These are phyloP conservation scores for Boletus calvinii DNA, from an alignment of 1,284 basidiomycete species.

Conservation along the genomic window DNA sequence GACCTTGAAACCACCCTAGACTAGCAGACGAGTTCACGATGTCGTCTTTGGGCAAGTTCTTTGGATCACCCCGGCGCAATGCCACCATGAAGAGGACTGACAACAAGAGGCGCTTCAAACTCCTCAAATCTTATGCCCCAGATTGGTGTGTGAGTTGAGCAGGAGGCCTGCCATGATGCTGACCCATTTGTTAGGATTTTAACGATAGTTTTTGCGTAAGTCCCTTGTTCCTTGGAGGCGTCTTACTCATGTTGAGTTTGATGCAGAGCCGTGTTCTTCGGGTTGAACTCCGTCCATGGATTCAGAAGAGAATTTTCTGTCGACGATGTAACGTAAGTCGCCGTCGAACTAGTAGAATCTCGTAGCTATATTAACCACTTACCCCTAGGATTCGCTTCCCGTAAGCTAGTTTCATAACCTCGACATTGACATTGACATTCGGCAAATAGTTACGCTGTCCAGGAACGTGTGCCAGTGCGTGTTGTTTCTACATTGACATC, in stretches of 20 bases:
- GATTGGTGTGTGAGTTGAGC: slow-evolving; percentile 56
- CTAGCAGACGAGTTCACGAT: slow-evolving; percentile 11
- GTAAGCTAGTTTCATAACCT: slow-evolving; percentile 39
- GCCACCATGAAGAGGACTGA: slow-evolving; percentile 19
- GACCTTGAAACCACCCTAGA: background rate
- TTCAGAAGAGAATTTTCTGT: slow-evolving; percentile 85
- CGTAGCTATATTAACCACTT: background rate
- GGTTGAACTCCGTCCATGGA: slow-evolving; percentile 72
- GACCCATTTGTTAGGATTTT: slow-evolving; percentile 49
- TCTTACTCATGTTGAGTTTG: slow-evolving; percentile 2
- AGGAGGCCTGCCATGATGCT: slow-evolving; percentile 1
- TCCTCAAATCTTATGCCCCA: slow-evolving; percentile 63
- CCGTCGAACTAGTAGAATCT: background rate
- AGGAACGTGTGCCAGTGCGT: slow-evolving; percentile 82
- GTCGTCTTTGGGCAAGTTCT: slow-evolving; percentile 16
- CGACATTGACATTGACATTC: slow-evolving; percentile 24
- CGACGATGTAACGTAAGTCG: slow-evolving; percentile 67
- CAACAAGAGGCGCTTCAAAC: slow-evolving; percentile 40
- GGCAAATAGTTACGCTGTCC: slow-evolving; percentile 68
- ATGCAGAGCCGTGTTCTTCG: slow-evolving; percentile 62
- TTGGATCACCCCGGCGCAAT: slow-evolving; percentile 3
- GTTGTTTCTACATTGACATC: background rate
- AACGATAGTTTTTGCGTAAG: slow-evolving; percentile 70
- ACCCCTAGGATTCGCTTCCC: slow-evolving; percentile 48
- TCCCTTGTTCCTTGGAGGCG: slow-evolving; percentile 15